Percentiles rank a stretch among this genome's conserved stretches.
Conservation (phyloP, 371 early-diverging fungal species). For the Mucor velutinosus region DNA sequence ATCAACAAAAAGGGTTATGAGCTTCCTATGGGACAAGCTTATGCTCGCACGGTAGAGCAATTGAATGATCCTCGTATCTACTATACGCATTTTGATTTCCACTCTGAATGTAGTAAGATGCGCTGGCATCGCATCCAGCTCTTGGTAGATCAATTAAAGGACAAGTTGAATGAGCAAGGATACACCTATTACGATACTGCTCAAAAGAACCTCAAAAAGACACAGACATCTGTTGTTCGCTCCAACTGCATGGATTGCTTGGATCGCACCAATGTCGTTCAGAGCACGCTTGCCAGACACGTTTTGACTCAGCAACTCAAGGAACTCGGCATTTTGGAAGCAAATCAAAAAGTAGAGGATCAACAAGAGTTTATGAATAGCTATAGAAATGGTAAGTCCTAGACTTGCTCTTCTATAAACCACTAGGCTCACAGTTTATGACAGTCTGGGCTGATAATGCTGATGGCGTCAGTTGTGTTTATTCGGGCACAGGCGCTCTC, state of each 20-base stretch:
- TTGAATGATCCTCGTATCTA: conserved; percentile 63
- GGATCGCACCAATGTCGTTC: conserved; percentile 99
- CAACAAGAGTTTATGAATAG: conserved; percentile 36
- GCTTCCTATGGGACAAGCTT: conserved; percentile 78
- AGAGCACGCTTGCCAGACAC: conserved; percentile 80
- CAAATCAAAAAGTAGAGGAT: conserved; percentile 64
- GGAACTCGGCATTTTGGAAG: conserved; percentile 60
- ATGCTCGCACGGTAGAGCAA: conserved; percentile 64
- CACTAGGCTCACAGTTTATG: neutral
- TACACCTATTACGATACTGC: conserved; percentile 19
- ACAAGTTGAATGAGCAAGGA: conserved; percentile 69
- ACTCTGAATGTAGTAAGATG: conserved; percentile 93
- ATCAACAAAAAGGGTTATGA: conserved; percentile 93
- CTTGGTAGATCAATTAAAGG: conserved; percentile 71
- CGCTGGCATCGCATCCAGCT: conserved; percentile 82
- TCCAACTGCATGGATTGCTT: conserved; percentile 99
- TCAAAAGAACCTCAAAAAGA: conserved; percentile 8
- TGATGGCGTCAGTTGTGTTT: conserved; percentile 91
- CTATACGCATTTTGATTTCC: conserved; percentile 96
- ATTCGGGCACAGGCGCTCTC: conserved; percentile 97
- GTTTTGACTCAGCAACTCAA: conserved; percentile 69
- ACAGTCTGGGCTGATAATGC: conserved; percentile 98
- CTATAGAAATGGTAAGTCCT: conserved; percentile 36
- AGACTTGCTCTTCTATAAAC: too few relatives aligned
- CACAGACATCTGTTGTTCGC: conserved; percentile 86